Base-by-base conservation (phyloP, 192 early-diverging fungal genomes). In the Coemansia aciculifera region DNA sequence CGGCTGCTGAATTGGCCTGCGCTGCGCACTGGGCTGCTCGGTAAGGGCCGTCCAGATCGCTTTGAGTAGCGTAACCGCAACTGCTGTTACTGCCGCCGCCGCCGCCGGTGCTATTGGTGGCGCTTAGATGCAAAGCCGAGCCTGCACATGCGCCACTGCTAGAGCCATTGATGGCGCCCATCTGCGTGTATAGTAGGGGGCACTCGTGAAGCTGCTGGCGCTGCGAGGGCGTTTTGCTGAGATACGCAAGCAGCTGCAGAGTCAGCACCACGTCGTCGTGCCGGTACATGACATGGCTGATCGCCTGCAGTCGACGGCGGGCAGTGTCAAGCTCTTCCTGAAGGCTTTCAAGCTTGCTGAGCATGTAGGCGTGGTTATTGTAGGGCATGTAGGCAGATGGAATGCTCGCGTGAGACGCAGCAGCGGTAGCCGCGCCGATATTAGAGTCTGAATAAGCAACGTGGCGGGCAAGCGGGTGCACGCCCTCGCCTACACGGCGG, bases 191-290 rank as follows among this genome's bases (percentile, higher is more conserved):
- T 13, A 81, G 79, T 71, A 81, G 52, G 8, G 79, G 79, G 57
- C 74, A 81, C 34, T 73, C 74, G 57, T 71, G 79, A 11, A 81
- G 64, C 38, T 69, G 66, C 61, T 71, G 85, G n/a, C 96, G 89
- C 63, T 95, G 84, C 7, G 90, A 85, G 24, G 92, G 90, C 74
- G 95, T 95, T 75, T 98, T 98, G 59, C 89, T 91, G 10, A 98
- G 87, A 66, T 94, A 94, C 34, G 93, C 93, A 11, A 95, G 85
- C 13, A 98, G 82, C 78, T 95, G 94, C 62, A 92, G 82, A 3
- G 92, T 88, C 43, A 93, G 85, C 32, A 93, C 77, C 32, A 95
- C 89, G 56, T 97, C 92, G 64, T 94, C 91, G 61, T 89, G 87
- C 64, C 90, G 90, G 64, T 88, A 89, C 64, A 94, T 84, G 52